Evolutionary conservation across 805 yeast species (phyloP).

Genomic region (Yamadazyma endophytica): DNA sequence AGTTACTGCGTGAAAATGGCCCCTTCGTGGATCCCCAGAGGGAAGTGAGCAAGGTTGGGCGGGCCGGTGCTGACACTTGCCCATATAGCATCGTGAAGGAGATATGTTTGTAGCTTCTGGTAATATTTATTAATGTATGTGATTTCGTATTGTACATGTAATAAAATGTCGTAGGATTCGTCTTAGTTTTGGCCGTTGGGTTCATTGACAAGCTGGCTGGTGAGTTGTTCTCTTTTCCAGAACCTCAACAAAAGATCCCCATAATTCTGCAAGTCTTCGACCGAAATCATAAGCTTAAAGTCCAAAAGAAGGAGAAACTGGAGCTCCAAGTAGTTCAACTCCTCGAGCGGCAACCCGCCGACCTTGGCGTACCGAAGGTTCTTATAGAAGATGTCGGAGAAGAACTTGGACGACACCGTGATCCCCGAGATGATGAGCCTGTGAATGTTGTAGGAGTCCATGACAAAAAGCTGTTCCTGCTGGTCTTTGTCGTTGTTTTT

Average conservation of each 20-base stretch:
- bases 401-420: slow-evolving; percentile 92
- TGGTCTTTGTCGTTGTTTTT: slow-evolving; percentile 17
- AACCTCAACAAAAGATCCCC: slow-evolving; percentile 82
- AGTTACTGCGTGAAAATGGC: slow-evolving; percentile 36
- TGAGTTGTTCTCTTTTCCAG: slow-evolving; percentile 69
- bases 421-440: slow-evolving; percentile 90
- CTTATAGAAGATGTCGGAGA: slow-evolving; percentile 90
- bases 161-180: no score
- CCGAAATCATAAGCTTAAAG: slow-evolving; percentile 80
- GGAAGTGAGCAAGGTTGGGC: slow-evolving; percentile 7
- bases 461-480: slow-evolving; percentile 69
- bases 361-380: slow-evolving; percentile 93
- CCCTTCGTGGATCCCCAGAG: slow-evolving; percentile 36
- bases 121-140: no score
- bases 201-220: slow-evolving; percentile 30
- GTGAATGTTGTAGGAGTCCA: slow-evolving; percentile 95
- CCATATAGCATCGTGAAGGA: no score
- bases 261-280: slow-evolving; percentile 86
- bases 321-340: slow-evolving; percentile 85
- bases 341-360: slow-evolving; percentile 92
- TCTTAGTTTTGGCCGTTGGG: no score
- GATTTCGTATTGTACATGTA: no score
- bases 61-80: neutral
- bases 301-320: slow-evolving; percentile 83
- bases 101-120: no score